A percentile compares a stretch with the other conserved stretches of the same genome.
phyloP scores from a whole-genome alignment of 495 filamentous ascomycete species.

The Talaromyces stipitatus region DNA sequence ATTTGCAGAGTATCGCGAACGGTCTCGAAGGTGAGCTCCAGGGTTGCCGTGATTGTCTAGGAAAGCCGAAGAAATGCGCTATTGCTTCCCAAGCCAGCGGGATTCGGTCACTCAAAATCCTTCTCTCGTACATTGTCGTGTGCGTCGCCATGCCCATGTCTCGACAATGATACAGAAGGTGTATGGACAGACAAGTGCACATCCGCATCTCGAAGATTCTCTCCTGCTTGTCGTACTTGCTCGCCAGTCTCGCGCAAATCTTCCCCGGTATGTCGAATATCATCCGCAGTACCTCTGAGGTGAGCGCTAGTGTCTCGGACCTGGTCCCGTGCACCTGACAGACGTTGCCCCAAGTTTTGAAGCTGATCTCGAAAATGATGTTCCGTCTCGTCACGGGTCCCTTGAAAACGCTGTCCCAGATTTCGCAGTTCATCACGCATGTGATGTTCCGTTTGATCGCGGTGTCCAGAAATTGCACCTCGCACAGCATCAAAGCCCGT shows the following conservation, averaged over 20 bases:
- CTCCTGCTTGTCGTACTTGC: constrained; percentile 2
- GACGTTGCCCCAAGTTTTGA: neutral
- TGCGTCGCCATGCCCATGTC: neutral
- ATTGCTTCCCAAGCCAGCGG: no score
- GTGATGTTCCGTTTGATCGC: constrained; percentile 3
- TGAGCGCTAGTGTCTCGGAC: neutral
- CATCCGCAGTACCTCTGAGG: neutral
- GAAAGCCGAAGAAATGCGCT: no score
- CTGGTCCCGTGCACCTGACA: neutral
- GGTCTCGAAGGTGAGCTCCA: no score
- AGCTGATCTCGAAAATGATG: neutral
- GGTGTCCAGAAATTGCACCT: neutral
- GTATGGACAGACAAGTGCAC: neutral
- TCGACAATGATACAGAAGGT: neutral
- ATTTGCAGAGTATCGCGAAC: neutral
- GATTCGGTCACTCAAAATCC: neutral
- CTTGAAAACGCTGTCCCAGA: neutral
- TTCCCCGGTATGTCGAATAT: neutral
- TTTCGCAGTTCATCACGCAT: neutral
- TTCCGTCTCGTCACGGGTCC: neutral
- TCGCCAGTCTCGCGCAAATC: constrained; percentile 3
- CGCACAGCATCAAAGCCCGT: neutral
- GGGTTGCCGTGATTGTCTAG: no score
- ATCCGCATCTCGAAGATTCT: neutral
- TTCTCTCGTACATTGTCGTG: neutral